phyloP scores from a whole-genome alignment of 2,329 filamentous ascomycete species.

The Nemania sp. region DNA sequence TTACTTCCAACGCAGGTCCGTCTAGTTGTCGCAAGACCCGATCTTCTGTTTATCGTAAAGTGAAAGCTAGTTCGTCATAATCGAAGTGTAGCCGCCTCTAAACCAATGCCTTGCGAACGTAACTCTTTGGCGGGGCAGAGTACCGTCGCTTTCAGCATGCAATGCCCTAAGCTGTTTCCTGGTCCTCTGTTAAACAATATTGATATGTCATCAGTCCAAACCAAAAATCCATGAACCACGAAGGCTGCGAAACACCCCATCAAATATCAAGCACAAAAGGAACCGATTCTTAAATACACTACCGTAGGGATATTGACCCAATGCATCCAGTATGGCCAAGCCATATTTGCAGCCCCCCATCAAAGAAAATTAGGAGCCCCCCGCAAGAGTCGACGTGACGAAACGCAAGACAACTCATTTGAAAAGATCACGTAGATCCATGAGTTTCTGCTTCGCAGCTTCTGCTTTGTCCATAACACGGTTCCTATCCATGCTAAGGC shows the following conservation, averaged over 20 bases:
- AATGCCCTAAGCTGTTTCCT: slow-evolving; percentile 4
- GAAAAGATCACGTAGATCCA: slow-evolving; percentile 64
- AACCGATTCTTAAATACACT: slow-evolving; percentile 4
- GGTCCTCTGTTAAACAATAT: background rate
- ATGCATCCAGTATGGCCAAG: slow-evolving; percentile 19
- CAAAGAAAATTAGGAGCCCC: background rate
- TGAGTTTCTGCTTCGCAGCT: slow-evolving; percentile 65
- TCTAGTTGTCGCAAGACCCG: background rate
- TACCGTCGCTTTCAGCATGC: background rate
- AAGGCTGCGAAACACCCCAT: slow-evolving; percentile 9
- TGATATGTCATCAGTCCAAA: background rate
- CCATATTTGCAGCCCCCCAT: slow-evolving; percentile 2
- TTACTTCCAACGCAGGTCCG: background rate
- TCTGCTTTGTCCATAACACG: slow-evolving; percentile 57
- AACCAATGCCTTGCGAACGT: background rate
- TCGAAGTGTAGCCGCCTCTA: background rate
- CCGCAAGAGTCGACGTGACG: background rate
- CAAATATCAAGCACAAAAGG: slow-evolving; percentile 8
- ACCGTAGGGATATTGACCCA: slow-evolving; percentile 25
- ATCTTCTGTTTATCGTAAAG: background rate
- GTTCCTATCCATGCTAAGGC: slow-evolving; percentile 75
- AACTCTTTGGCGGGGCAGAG: background rate
- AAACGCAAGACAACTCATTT: slow-evolving; percentile 42
- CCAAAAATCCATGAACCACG: background rate
- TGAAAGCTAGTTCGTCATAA: background rate